Base-by-base conservation (phyloP, 2,329 filamentous ascomycete genomes). In the Botrytis galanthina region DNA sequence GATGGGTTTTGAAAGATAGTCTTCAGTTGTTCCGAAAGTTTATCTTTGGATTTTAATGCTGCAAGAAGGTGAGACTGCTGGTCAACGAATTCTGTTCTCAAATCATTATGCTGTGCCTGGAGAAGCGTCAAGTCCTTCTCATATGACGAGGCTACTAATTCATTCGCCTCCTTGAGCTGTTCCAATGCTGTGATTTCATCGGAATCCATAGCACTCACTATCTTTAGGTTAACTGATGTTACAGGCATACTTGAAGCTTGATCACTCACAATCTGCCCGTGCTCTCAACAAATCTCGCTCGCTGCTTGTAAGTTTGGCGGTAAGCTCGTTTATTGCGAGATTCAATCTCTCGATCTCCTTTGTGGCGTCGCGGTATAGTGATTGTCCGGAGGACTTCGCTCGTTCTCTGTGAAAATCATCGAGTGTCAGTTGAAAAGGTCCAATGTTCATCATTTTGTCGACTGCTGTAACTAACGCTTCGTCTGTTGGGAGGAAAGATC, bases 21-120 rank as follows among this genome's bases (percentile, higher is more conserved):
- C 37, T 72, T 87, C 51, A 85, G 81, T 73, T 88, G 84, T 80
- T 87, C 87, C 72, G 87, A 85, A 71, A 90, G 83, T 80, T 87
- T 86, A 74, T 91, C 88, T 80, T 90, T 90, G 75, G 86, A 85
- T 63, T 91, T 83, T 29, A 91, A 83, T 62, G 87, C 86, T 59
- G 88, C 85, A 76, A 91, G 85, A 37, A 91, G 84, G 78, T 91
- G 88, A 64, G 85, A 85, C 81, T 89, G 88, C 78, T 88, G 85
- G 74, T 86, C 84, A 71, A 90, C 87, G 68, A 85, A 83, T 79
- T 90, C 88, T 72, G 84, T 82, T 74, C 82, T 83, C 68, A 86
- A 81, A 72, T 83, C 81, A 73, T 84, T 85, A 75, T 86, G 83
- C 77, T 88, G 86, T 74, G 83, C 84, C 75, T 88, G 85, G 75